Evolutionary conservation across 2,329 filamentous ascomycete species (phyloP), one percentile per base, ranked within the genome.

Genomic region (Cladosporium austrohemisphaericum): DNA sequence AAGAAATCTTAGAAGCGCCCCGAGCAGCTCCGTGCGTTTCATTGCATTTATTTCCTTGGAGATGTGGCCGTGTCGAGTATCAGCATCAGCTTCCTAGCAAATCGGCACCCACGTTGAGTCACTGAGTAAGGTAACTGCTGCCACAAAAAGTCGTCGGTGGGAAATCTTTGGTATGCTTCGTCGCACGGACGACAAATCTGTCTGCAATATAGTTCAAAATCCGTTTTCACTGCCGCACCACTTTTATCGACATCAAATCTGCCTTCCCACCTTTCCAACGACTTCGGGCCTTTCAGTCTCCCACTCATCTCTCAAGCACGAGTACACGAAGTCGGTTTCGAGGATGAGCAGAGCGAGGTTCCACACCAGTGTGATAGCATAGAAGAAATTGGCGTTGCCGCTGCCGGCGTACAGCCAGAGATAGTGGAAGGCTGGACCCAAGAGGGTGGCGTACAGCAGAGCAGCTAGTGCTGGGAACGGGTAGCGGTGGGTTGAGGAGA

Each of bases 371-470:
- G 93, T 98, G 61, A 98, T 97, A 57, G 93, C 93, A 65, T 98
- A 98, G 72, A 98, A 98, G 73, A 98, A 98, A 67, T 98, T 98
- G 52, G 93, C 93, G 62, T 98, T 98, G 22, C 93, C 93, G 50
- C 90, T 95, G 41, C 93, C 93, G 2, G 93, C 93, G 64, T 97
- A 98, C 51, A 98, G 92, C 93, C 93, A 98, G 4, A 98, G 75
- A 65, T 98, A 85, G 67, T 97, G 95, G 66, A 98, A 98, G 0
- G 91, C 90, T 1, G 93, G 93, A 0, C 93, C 93, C 0, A 98
- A 78, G 54, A 95, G 84, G 2, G 85, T 86, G 19, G 89, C 85
- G 68, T 98, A 98, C 8, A 97, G 73, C 31, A 98, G 77, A 2
- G 87, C 86, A 0, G 90, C 84, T 1, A 86, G 79, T 9, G 88